A percentile compares a stretch with the other conserved stretches of the same genome.
These are phyloP conservation scores for Penicillium sp. DNA, from an alignment of 2,329 filamentous ascomycete species.

Conservation along the genomic window DNA sequence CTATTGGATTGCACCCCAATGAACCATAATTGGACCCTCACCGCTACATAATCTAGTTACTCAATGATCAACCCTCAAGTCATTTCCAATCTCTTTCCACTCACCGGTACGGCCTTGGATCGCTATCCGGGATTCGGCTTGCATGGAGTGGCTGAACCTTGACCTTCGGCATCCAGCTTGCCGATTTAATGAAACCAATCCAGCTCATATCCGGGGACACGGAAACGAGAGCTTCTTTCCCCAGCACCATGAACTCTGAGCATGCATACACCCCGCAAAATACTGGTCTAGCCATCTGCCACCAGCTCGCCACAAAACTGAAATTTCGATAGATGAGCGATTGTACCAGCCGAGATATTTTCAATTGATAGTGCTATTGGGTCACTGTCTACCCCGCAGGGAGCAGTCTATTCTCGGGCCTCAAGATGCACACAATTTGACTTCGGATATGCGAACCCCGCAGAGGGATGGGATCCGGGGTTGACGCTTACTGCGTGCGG, in stretches of 20 bases:
- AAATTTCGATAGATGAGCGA: neutral
- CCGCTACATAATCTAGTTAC: constrained; percentile 6
- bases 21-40: neutral
- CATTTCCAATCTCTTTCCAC: constrained; percentile 2
- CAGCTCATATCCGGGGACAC: constrained; percentile 3
- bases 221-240: neutral
- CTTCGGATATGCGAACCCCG: neutral
- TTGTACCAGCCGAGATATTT: constrained; percentile 4
- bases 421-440: constrained; percentile 4
- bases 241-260: neutral
- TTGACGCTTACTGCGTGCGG: constrained; percentile 11
- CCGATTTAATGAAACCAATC: constrained; percentile 1
- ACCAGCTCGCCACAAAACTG: neutral
- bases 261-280: neutral
- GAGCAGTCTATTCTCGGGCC: neutral
- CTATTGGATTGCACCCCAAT: neutral
- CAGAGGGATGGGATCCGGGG: constrained; percentile 9
- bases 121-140: constrained; percentile 6
- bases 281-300: neutral
- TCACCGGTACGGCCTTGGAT: constrained; percentile 12
- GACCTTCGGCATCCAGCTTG: constrained; percentile 5
- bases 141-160: constrained; percentile 23
- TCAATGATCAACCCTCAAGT: neutral
- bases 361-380: neutral
- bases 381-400: constrained; percentile 5